Evolutionary conservation across 2,329 filamentous ascomycete species (phyloP).

Genomic region (Gaeumannomyces tritici): DNA sequence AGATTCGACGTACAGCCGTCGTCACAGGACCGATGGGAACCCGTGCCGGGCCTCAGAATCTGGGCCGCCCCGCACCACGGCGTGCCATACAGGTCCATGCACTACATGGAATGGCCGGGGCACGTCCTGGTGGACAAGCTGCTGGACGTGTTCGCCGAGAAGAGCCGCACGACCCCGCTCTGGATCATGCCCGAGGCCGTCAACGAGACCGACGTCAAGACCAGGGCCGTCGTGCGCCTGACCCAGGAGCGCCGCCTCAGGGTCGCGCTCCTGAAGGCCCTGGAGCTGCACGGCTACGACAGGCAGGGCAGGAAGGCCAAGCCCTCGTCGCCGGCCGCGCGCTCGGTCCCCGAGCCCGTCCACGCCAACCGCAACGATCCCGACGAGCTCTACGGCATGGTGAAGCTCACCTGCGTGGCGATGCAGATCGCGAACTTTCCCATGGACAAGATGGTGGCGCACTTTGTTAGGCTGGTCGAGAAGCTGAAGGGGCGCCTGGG

Average conservation of each 20-base stretch:
- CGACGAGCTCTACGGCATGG: conserved; percentile 10
- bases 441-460: conserved; percentile 5
- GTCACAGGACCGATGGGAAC: background rate
- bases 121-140: background rate
- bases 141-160: background rate
- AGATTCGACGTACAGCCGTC: background rate
- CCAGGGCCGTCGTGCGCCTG: background rate
- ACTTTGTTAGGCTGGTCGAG: conserved; percentile 6
- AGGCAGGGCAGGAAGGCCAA: conserved; percentile 6
- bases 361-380: background rate
- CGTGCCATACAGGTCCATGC: background rate
- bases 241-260: conserved; percentile 6
- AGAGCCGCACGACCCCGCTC: background rate
- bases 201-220: background rate
- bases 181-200: background rate
- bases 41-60: background rate
- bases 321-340: background rate
- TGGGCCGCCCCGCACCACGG: background rate
- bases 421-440: conserved; percentile 1
- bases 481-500: conserved; percentile 7
- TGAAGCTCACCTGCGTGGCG: conserved; percentile 7
- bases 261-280: conserved; percentile 11
- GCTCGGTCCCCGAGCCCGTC: background rate
- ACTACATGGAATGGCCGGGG: background rate
- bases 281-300: conserved; percentile 14